Percentiles rank a stretch among this genome's conserved stretches.
These are phyloP conservation scores for Phaeophleospora eucalypticola DNA, from an alignment of 2,329 filamentous ascomycete species.

Conservation along the genomic window DNA sequence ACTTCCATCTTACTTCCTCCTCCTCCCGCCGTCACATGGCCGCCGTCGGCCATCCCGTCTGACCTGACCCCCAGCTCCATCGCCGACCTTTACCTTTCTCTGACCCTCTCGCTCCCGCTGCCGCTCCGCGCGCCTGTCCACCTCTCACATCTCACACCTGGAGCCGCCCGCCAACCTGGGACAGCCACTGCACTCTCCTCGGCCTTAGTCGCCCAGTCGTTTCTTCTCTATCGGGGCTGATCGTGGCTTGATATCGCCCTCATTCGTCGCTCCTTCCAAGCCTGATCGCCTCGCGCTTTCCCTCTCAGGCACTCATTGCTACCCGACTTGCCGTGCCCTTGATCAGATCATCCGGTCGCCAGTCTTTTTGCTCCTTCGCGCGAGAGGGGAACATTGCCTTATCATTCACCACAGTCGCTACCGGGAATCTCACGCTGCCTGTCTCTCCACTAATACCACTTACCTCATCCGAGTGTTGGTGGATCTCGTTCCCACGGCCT, in stretches of 20 bases:
- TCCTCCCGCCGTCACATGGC: too few relatives aligned
- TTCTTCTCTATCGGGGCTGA: not conserved
- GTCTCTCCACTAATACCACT: too few relatives aligned
- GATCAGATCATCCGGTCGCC: not conserved
- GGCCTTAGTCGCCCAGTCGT: not conserved
- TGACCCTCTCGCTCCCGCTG: too few relatives aligned
- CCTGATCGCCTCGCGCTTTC: not conserved
- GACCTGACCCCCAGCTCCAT: too few relatives aligned
- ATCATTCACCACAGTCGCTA: slow-evolving; percentile 2
- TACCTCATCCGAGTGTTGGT: too few relatives aligned
- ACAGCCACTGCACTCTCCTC: not conserved
- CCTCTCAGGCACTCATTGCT: not conserved
- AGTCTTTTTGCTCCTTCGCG: not conserved
- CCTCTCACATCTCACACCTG: not conserved
- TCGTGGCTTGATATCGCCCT: not conserved
- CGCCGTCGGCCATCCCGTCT: too few relatives aligned
- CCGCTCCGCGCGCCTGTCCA: too few relatives aligned
- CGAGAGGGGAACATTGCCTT: too few relatives aligned
- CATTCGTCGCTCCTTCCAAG: not conserved
- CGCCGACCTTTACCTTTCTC: too few relatives aligned
- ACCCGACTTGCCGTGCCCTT: not conserved
- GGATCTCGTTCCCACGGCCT: slow-evolving; percentile 12
- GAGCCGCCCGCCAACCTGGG: too few relatives aligned
- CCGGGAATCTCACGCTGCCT: not conserved
- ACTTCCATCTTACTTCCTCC: too few relatives aligned